Conservation (phyloP, 164 flowering plant species). For the grape (Vitis vinifera) region DNA sequence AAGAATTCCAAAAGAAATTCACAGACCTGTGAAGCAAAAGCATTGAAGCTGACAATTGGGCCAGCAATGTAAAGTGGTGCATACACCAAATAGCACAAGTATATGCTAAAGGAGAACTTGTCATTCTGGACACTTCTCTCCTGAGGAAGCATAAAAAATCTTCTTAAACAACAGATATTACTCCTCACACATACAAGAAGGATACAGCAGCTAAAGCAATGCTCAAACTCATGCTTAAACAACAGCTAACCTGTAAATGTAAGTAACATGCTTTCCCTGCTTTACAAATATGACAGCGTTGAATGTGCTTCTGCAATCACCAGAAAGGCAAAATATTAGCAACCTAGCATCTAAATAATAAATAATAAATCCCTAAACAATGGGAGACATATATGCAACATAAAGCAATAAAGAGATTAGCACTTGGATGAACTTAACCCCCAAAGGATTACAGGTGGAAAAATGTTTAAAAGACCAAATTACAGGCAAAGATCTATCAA, state of each 20-base stretch:
- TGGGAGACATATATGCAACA: neutral
- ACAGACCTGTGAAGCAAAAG: slow-evolving; percentile 90
- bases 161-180: slow-evolving; percentile 1
- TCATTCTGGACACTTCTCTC: slow-evolving; percentile 55
- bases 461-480: too few species aligned
- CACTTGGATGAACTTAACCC: neutral
- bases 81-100: slow-evolving; percentile 84
- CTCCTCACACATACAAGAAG: neutral
- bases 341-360: slow-evolving; percentile 1
- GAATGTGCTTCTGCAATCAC: slow-evolving; percentile 67
- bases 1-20: neutral
- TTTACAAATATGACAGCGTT: slow-evolving; percentile 61
- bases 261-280: slow-evolving; percentile 73
- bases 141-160: slow-evolving; percentile 37
- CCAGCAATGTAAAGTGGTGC: slow-evolving; percentile 98
- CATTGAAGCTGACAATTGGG: slow-evolving; percentile 89
- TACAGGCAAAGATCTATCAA: too few species aligned
- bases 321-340: slow-evolving; percentile 15
- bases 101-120: slow-evolving; percentile 54
- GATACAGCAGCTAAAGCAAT: neutral
- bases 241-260: slow-evolving; percentile 51
- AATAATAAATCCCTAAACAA: neutral
- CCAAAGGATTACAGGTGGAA: neutral
- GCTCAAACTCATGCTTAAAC: too few species aligned
- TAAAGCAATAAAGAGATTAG: neutral